Evolutionary conservation across 1,284 basidiomycete species (phyloP), one percentile per base, ranked within the genome.

Genomic region (Grifola frondosa): DNA sequence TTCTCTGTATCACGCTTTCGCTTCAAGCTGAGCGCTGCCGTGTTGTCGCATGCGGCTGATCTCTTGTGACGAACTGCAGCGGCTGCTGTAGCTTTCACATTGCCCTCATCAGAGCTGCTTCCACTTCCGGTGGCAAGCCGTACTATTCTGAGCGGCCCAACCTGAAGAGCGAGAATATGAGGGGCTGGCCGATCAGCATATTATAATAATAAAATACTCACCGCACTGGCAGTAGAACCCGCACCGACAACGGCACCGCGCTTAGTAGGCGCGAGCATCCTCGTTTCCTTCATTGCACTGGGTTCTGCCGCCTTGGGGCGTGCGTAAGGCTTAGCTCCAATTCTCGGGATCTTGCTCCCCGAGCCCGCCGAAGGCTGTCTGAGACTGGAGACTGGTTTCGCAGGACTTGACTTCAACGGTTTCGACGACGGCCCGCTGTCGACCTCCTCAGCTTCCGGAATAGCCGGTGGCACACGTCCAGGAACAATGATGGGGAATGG

Each of bases 271-370:
- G n/a, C n/a, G n/a, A n/a, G n/a, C n/a, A n/a, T n/a, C n/a, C n/a
- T n/a, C n/a, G n/a, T n/a, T n/a, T n/a, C n/a, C n/a, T n/a, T n/a
- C n/a, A n/a, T n/a, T n/a, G n/a, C n/a, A n/a, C n/a, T n/a, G n/a
- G 37, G 22, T 11, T 42, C 42, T 17, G 22, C 42, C 4, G 44
- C 24, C 24, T 48, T 56, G 6, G 57, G 52, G 16, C 50, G 70
- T 20, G 74, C 65, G 60, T 88, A 88, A 1, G 85, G 84, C 49
- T 86, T 87, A 13, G 63, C 61, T 22, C 77, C 80, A 38, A 82
- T 79, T 40, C 86, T 69, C 6, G 86, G 85, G 51, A 88, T 88
- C 61, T 73, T 75, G 61, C 85, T 86, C 1, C 55, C 64, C n/a
- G 69, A 67, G 16, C 63, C 60, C 15, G 70, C 68, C 16, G 71